Conservation (phyloP, 345 rosid species). For the Triadica sebifera region DNA sequence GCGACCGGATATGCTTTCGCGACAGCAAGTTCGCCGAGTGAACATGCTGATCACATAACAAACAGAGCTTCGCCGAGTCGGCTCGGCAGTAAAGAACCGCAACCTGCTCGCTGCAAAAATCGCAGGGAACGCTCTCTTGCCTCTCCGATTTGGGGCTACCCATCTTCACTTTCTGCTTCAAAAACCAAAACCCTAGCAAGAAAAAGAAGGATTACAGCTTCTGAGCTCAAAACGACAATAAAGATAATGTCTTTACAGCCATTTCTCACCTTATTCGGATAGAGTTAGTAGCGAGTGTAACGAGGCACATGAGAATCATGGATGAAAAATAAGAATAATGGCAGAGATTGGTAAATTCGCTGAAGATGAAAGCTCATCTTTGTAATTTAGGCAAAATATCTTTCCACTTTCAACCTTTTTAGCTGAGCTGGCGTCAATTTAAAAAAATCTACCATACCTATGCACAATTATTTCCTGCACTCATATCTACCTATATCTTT, state of each 20-base stretch:
- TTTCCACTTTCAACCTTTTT: conserved; percentile 9
- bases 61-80: conserved; percentile 82
- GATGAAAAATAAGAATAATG: not conserved
- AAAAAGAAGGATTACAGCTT: too few relatives aligned
- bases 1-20: conserved; percentile 77
- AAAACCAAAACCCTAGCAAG: not conserved
- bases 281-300: not conserved
- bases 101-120: conserved; percentile 62
- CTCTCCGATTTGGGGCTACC: conserved; percentile 24
- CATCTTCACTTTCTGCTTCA: conserved; percentile 27
- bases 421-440: conserved; percentile 26
- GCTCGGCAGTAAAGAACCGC: conserved; percentile 88
- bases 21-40: conserved; percentile 85
- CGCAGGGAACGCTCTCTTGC: conserved; percentile 49
- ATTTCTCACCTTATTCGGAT: not conserved
- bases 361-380: conserved; percentile 2
- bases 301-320: not conserved
- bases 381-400: conserved; percentile 14
- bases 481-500: not conserved
- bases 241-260: not conserved
- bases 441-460: not conserved
- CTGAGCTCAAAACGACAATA: not conserved
- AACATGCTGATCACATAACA: conserved; percentile 85
- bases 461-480: not conserved
- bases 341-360: not conserved